Percentiles rank a stretch among this genome's conserved stretches.
Evolutionary conservation across 345 rosid genomes (phyloP).

Genomic region (Eucalyptus marginata): DNA sequence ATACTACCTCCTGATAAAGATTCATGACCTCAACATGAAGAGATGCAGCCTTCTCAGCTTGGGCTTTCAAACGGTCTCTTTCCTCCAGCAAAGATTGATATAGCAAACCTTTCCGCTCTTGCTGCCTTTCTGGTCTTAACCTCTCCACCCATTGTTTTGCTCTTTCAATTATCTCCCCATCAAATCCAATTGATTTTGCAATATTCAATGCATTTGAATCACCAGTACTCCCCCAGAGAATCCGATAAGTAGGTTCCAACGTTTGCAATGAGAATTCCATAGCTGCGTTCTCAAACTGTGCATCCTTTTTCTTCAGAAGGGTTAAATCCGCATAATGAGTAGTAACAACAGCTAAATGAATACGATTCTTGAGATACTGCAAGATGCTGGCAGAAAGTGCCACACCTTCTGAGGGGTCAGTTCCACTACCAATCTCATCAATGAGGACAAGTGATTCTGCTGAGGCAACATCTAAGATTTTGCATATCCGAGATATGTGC

Average conservation of each 20-base stretch:
- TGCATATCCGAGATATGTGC: slow-evolving; percentile 59
- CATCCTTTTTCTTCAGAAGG: slow-evolving; percentile 60
- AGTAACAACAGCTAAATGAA: slow-evolving; percentile 65
- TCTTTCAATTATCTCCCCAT: slow-evolving; percentile 40
- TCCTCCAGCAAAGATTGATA: slow-evolving; percentile 73
- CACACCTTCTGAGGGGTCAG: slow-evolving; percentile 96
- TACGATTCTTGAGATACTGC: slow-evolving; percentile 43
- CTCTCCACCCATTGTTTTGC: slow-evolving; percentile 68
- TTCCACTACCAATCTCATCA: slow-evolving; percentile 93
- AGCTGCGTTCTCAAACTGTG: slow-evolving; percentile 76
- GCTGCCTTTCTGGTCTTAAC: slow-evolving; percentile 62
- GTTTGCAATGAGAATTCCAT: slow-evolving; percentile 90
- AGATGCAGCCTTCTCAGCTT: slow-evolving; percentile 40
- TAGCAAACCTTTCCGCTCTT: slow-evolving; percentile 47
- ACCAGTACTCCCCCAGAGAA: slow-evolving; percentile 80
- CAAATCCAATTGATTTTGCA: slow-evolving; percentile 74
- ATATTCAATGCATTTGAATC: slow-evolving; percentile 78
- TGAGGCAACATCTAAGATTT: slow-evolving; percentile 59
- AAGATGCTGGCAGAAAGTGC: slow-evolving; percentile 79
- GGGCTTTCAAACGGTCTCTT: slow-evolving; percentile 54
- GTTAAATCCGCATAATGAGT: slow-evolving; percentile 91
- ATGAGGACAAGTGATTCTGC: slow-evolving; percentile 76
- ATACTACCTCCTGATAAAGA: slow-evolving; percentile 54
- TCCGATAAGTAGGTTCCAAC: slow-evolving; percentile 62
- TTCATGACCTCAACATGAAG: slow-evolving; percentile 50